Evolutionary conservation across 495 filamentous ascomycete species (phyloP).

Genomic region (Oidiodendron maius): DNA sequence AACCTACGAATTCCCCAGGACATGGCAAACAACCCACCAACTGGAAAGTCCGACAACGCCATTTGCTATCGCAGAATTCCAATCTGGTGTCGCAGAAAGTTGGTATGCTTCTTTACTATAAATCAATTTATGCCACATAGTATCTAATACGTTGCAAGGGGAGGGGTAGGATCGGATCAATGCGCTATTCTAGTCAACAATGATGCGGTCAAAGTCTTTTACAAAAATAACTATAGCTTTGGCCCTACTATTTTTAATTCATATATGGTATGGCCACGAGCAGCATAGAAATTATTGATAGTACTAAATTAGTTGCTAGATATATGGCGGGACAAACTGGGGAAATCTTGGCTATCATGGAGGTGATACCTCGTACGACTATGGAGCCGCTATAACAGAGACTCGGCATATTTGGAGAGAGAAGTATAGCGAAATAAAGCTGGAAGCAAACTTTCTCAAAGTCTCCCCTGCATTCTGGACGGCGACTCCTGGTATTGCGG

Average conservation of each 20-base stretch:
- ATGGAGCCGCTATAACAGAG: conserved; percentile 58
- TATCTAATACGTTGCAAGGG: background rate
- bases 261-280: conserved; percentile 52
- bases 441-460: conserved; percentile 63
- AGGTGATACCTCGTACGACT: conserved; percentile 59
- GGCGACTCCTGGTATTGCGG: conserved; percentile 9
- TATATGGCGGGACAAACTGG: conserved; percentile 71
- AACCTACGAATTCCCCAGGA: conserved; percentile 33
- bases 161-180: conserved; percentile 45
- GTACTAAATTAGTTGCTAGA: conserved; percentile 23
- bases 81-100: conserved; percentile 64
- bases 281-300: conserved; percentile 30
- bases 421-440: conserved; percentile 72
- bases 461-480: conserved; percentile 57
- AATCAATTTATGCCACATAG: background rate
- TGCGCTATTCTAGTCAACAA: conserved; percentile 56
- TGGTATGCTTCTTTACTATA: conserved; percentile 53
- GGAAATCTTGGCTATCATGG: conserved; percentile 65
- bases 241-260: conserved; percentile 54
- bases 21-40: conserved; percentile 38
- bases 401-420: conserved; percentile 57
- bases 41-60: conserved; percentile 58
- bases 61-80: conserved; percentile 63
- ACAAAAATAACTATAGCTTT: conserved; percentile 67
- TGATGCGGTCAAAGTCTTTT: conserved; percentile 68